A percentile compares a stretch with the other conserved stretches of the same genome.
Conservation (phyloP, 176 grass and related monocot genomes). For the Rhynchospora pubera region DNA sequence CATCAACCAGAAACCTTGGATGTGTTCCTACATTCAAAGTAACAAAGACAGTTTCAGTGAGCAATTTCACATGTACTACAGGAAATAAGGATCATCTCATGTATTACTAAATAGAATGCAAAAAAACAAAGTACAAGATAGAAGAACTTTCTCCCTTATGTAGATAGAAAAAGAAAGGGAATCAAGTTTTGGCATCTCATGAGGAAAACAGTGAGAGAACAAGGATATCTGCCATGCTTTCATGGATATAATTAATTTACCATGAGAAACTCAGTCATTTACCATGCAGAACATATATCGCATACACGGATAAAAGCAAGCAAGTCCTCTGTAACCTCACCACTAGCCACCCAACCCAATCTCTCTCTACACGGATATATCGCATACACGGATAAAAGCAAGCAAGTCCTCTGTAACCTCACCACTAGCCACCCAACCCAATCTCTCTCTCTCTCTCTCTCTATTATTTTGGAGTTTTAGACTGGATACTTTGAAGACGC, state of each 20-base stretch:
- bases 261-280: not conserved
- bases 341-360: too few species aligned
- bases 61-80: not conserved
- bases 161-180: not conserved
- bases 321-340: too few species aligned
- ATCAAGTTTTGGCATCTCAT: not conserved
- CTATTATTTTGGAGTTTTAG: not conserved
- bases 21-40: slow-evolving; percentile 56
- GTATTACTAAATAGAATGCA: not conserved
- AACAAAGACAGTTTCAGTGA: slow-evolving; percentile 2
- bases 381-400: not conserved
- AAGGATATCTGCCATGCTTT: not conserved
- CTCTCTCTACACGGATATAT: too few species aligned
- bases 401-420: not conserved
- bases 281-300: not conserved
- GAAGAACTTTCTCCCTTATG: not conserved
- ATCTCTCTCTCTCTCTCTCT: not conserved
- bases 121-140: not conserved
- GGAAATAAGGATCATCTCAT: not conserved
- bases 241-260: not conserved
- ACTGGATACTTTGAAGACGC: not conserved
- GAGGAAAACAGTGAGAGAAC: not conserved
- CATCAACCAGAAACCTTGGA: slow-evolving; percentile 89
- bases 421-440: not conserved
- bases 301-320: too few species aligned